Percentiles rank a stretch among this genome's conserved stretches.
Conservation (phyloP, 345 rosid species). For the Rhizophora apiculata region DNA sequence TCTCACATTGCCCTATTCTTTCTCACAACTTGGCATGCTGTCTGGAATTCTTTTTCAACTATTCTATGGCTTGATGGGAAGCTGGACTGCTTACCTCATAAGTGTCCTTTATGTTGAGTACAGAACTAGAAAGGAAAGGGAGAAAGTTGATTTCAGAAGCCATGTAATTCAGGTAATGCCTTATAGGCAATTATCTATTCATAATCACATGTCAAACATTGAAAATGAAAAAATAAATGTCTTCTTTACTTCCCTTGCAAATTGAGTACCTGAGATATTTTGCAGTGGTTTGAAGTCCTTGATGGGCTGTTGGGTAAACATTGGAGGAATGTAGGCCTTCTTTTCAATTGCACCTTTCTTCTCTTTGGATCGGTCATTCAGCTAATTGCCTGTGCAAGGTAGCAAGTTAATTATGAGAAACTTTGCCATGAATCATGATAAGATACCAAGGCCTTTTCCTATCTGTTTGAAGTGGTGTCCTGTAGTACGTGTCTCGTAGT, state of each 20-base stretch:
- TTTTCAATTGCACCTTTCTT: constrained; percentile 96
- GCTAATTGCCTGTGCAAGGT: constrained; percentile 98
- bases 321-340: constrained; percentile 85
- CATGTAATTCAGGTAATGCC: constrained; percentile 90
- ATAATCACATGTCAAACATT: too few relatives aligned
- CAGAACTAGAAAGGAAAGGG: constrained; percentile 94
- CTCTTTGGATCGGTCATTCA: constrained; percentile 97
- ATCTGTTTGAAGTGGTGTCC: background rate
- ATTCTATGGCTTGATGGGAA: constrained; percentile 91
- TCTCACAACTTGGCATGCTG: constrained; percentile 92
- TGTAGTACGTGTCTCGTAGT: too few relatives aligned
- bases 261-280: background rate
- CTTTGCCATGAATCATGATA: background rate
- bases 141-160: constrained; percentile 92
- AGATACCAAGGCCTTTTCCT: background rate
- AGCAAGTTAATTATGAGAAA: background rate
- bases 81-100: constrained; percentile 98
- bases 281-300: constrained; percentile 96
- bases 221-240: too few relatives aligned
- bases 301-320: constrained; percentile 95
- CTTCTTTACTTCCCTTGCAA: too few relatives aligned
- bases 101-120: constrained; percentile 92
- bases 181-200: too few relatives aligned
- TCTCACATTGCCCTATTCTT: constrained; percentile 90
- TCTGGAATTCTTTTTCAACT: constrained; percentile 94